Evolutionary conservation across 1,284 basidiomycete genomes (phyloP).

Genomic region (Ganoderma boninense): DNA sequence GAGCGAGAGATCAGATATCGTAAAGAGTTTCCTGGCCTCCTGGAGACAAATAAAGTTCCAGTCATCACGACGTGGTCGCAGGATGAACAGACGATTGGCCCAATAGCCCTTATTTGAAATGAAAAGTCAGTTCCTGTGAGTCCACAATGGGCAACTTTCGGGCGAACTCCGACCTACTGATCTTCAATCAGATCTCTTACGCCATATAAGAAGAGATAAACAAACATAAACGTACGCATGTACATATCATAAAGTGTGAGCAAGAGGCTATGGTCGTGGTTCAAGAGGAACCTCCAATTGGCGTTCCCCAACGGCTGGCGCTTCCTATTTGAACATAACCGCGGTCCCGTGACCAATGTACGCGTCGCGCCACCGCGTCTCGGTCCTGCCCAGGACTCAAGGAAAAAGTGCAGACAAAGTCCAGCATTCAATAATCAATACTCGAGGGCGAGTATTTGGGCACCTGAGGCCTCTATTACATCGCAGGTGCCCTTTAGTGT

Average conservation of each 20-base stretch:
- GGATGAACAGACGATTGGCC: too few relatives aligned
- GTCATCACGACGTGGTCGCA: too few relatives aligned
- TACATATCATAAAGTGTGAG: background rate
- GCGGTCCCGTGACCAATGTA: constrained; percentile 12
- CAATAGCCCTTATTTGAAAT: too few relatives aligned
- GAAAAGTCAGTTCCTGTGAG: too few relatives aligned
- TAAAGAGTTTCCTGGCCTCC: too few relatives aligned
- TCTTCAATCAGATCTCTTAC: too few relatives aligned
- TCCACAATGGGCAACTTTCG: too few relatives aligned
- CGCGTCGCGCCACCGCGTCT: constrained; percentile 11
- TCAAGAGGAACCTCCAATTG: background rate
- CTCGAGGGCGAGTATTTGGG: background rate
- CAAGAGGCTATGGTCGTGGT: background rate
- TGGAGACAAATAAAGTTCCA: too few relatives aligned
- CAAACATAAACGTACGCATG: background rate
- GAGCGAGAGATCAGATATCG: too few relatives aligned
- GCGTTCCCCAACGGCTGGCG: background rate
- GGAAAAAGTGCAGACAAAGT: too few relatives aligned
- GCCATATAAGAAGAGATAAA: background rate
- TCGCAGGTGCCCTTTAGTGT: background rate
- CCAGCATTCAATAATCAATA: background rate
- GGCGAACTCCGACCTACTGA: too few relatives aligned
- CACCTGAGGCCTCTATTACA: background rate
- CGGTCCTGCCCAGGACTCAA: background rate
- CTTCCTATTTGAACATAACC: background rate